These are phyloP conservation scores for Allium sativum DNA, from an alignment of 106 monocot species.

Conservation along the genomic window DNA sequence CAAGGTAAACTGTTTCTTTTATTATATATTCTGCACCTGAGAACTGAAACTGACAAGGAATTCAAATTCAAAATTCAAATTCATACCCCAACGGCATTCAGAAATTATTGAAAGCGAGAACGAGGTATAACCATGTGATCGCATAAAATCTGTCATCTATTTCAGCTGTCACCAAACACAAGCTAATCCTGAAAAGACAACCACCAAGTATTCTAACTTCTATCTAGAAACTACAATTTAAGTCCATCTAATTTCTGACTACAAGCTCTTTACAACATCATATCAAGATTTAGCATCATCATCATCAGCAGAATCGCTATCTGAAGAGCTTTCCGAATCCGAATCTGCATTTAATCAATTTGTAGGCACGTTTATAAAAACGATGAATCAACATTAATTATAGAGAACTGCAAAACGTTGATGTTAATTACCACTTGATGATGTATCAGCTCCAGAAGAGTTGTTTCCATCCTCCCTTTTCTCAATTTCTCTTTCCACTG, in stretches of 20 bases:
- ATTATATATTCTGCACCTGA: background rate
- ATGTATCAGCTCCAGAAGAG: constrained; percentile 57
- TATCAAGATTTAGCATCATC: background rate
- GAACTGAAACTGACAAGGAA: too few relatives aligned
- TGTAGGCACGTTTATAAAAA: background rate
- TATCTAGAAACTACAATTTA: too few relatives aligned
- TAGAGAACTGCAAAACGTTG: background rate
- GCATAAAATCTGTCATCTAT: too few relatives aligned
- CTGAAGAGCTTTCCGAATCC: constrained; percentile 56
- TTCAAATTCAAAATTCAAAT: background rate
- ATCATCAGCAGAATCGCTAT: constrained; percentile 36
- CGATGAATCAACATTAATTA: background rate
- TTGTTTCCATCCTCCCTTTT: constrained; percentile 30
- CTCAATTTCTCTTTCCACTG: constrained; percentile 49
- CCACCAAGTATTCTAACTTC: too few relatives aligned
- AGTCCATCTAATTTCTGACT: too few relatives aligned
- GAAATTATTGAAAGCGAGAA: too few relatives aligned
- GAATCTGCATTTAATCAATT: constrained; percentile 27
- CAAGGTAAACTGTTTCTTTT: background rate
- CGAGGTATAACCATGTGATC: too few relatives aligned
- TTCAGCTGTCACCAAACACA: too few relatives aligned
- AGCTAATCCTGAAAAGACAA: too few relatives aligned
- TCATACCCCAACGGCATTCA: too few relatives aligned
- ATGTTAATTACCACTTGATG: constrained; percentile 35
- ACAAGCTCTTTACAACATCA: too few relatives aligned